Evolutionary conservation across 306 rosid species (phyloP).

Genomic region (Vigna nakashimae): DNA sequence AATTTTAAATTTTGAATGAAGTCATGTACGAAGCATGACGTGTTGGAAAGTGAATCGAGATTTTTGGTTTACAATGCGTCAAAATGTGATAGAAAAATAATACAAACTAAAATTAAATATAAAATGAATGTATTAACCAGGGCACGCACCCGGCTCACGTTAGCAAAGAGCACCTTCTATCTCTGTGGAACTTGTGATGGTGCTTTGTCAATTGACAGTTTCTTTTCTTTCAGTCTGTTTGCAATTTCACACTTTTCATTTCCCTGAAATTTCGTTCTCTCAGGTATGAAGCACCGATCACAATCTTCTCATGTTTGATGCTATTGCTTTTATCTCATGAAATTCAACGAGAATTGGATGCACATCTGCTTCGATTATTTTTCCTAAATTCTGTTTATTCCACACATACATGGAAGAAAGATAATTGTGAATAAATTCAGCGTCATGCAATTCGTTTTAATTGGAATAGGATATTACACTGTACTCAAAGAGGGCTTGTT

Average conservation of each 20-base stretch:
- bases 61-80: not conserved
- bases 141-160: slow-evolving; percentile 35
- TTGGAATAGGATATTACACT: not conserved
- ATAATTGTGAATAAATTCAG: slow-evolving; percentile 27
- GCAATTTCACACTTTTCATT: not conserved
- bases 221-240: not conserved
- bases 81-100: not conserved
- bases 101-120: not conserved
- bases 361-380: not conserved
- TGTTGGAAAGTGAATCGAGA: not conserved
- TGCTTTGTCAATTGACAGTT: slow-evolving; percentile 32
- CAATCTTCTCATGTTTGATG: not conserved
- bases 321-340: not conserved
- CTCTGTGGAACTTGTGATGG: slow-evolving; percentile 36
- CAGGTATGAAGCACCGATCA: slow-evolving; percentile 31
- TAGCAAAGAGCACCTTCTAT: slow-evolving; percentile 36
- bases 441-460: not conserved
- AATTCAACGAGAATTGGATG: not conserved
- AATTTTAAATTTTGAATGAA: not conserved
- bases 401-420: not conserved
- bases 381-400: not conserved
- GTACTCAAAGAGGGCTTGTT: slow-evolving; percentile 1
- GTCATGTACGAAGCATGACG: not conserved
- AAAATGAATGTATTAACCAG: not conserved
- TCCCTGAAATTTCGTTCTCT: slow-evolving; percentile 18